A percentile compares a stretch with the other conserved stretches of the same genome.
Conservation (phyloP, 352 stramenopile species). For the Peronospora farinosa region DNA sequence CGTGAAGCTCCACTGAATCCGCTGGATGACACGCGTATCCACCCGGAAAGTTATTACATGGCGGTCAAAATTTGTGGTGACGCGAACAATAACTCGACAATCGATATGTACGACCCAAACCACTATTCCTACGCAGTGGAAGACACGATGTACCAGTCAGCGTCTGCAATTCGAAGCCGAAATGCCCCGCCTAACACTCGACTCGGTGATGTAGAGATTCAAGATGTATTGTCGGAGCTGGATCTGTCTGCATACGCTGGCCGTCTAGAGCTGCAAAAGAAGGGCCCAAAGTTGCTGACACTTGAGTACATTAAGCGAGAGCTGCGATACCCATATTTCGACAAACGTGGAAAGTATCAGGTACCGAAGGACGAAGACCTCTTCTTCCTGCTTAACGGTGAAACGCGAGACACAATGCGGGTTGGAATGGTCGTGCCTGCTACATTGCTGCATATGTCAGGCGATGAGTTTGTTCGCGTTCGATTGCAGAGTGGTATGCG, state of each 20-base stretch:
- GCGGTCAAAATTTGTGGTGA: slow-evolving; percentile 88
- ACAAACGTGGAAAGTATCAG: slow-evolving; percentile 82
- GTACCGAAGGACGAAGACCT: slow-evolving; percentile 79
- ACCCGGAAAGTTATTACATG: slow-evolving; percentile 89
- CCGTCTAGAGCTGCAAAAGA: slow-evolving; percentile 85
- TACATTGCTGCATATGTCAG: slow-evolving; percentile 78
- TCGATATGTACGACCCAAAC: slow-evolving; percentile 88
- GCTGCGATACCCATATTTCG: slow-evolving; percentile 86
- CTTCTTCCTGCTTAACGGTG: slow-evolving; percentile 82
- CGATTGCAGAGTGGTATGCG: slow-evolving; percentile 81
- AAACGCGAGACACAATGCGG: slow-evolving; percentile 74
- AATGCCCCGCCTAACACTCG: slow-evolving; percentile 50
- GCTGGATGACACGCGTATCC: slow-evolving; percentile 83
- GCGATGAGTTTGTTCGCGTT: slow-evolving; percentile 80
- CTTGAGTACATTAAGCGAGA: slow-evolving; percentile 87
- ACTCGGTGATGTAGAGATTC: slow-evolving; percentile 73
- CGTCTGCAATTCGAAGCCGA: slow-evolving; percentile 68
- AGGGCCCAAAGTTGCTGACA: slow-evolving; percentile 80
- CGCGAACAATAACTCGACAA: slow-evolving; percentile 88
- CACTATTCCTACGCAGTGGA: slow-evolving; percentile 88
- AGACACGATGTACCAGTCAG: slow-evolving; percentile 88
- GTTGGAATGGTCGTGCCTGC: slow-evolving; percentile 83
- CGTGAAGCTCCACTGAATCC: slow-evolving; percentile 82
- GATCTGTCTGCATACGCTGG: slow-evolving; percentile 83
- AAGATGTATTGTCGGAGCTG: slow-evolving; percentile 80